Percentiles rank a stretch among this genome's conserved stretches.
These are phyloP conservation scores for Coemansia sp. DNA, from an alignment of 192 early-diverging fungal species.

Conservation along the genomic window DNA sequence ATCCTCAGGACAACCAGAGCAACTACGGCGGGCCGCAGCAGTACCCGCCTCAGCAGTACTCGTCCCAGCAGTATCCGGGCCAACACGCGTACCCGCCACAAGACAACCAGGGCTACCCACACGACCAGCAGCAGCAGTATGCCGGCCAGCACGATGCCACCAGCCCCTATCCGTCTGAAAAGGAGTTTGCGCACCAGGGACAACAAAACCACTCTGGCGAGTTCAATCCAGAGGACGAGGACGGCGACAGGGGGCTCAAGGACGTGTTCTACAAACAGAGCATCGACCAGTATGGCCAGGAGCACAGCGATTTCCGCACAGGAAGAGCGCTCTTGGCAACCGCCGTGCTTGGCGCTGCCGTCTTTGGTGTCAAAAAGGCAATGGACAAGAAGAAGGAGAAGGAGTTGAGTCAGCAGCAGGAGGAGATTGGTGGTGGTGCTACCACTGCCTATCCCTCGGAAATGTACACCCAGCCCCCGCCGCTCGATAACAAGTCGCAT, in stretches of 20 bases:
- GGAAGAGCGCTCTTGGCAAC: slow-evolving; percentile 11
- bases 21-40: slow-evolving; percentile 3
- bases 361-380: slow-evolving; percentile 26
- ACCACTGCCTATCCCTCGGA: neutral
- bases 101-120: slow-evolving; percentile 1
- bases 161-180: slow-evolving; percentile 3
- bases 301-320: slow-evolving; percentile 15
- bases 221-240: slow-evolving; percentile 12
- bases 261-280: slow-evolving; percentile 30
- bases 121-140: slow-evolving; percentile 13
- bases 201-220: neutral
- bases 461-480: slow-evolving; percentile 10
- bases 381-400: slow-evolving; percentile 28
- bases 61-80: neutral
- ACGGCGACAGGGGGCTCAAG: slow-evolving; percentile 43
- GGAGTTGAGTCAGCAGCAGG: slow-evolving; percentile 7
- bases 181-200: neutral
- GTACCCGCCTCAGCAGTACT: slow-evolving; percentile 11
- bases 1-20: slow-evolving; percentile 12
- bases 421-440: slow-evolving; percentile 14
- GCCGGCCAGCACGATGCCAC: slow-evolving; percentile 1
- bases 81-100: slow-evolving; percentile 15
- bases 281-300: slow-evolving; percentile 30
- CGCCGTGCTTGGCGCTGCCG: slow-evolving; percentile 20
- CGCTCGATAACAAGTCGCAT: slow-evolving; percentile 15